Evolutionary conservation across 768 basidiomycete species (phyloP), one percentile per base, ranked within the genome.

Genomic region (Hortiboletus flavorubellus): DNA sequence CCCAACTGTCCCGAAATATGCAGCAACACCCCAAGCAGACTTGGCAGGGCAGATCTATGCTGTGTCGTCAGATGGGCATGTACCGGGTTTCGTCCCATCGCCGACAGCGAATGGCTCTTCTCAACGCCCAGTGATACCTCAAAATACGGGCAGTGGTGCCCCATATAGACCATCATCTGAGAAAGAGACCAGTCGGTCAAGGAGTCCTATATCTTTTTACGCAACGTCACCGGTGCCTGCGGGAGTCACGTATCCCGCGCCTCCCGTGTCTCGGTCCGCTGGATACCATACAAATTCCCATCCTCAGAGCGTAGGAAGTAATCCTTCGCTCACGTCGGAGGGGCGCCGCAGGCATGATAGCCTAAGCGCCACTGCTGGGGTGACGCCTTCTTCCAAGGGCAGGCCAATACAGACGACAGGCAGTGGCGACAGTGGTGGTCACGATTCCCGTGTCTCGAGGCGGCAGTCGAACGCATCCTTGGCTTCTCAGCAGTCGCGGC

Each of bases 201-300:
- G 58, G 55, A 67, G 51, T 10, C 59, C 67, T 2, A 51, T 61
- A 15, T 55, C 63, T 4, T 57, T 68, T 26, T 71, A 71, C 15
- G 63, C 69, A 3, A 29, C 60, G 12, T 61, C 69, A 10, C 60
- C 69, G 8, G 61, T 65, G 8, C 69, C 69, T 33, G 15, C 54
- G 9, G 69, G 63, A 0, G 26, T 69, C 38, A 57, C 58, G 3
- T 71, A 71, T 31, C 67, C 69, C 8, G 63, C 53, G 1, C 69
- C 69, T 34, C 71, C 69, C 14, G 50, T 71, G 41, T 59, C 65
- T 16, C 70, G 69, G 23, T 62, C 64, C 0, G 58, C 61, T n/a
- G 15, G 51, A 5, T 65, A 56, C 48, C 56, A 45, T 3, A 51
- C 40, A 14, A 39, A 42, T 8, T 2, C 43, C 5, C 29, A 57